Percentiles rank a stretch among this genome's conserved stretches.
These are phyloP conservation scores for Lathyrus aphaca DNA, from an alignment of 306 rosid species.

Conservation along the genomic window DNA sequence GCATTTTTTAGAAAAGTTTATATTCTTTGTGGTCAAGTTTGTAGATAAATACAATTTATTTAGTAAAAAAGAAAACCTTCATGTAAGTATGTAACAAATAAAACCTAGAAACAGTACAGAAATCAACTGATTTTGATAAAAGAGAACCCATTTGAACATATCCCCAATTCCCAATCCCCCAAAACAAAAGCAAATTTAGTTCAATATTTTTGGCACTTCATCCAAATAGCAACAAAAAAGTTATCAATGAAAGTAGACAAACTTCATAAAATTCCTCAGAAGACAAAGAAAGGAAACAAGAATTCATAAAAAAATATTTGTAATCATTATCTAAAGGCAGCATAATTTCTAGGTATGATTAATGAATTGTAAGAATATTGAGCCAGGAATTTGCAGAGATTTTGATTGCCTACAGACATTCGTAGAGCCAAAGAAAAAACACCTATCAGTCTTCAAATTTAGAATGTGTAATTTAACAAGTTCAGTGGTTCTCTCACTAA, in stretches of 20 bases:
- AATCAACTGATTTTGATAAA: slow-evolving; percentile 24
- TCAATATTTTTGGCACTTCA: not conserved
- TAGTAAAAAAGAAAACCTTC: not conserved
- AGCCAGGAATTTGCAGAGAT: slow-evolving; percentile 25
- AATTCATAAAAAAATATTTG: slow-evolving; percentile 17
- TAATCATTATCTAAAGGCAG: slow-evolving; percentile 25
- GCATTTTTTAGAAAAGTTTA: slow-evolving; percentile 16
- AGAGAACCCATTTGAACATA: slow-evolving; percentile 34
- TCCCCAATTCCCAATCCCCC: slow-evolving; percentile 3
- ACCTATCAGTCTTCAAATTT: slow-evolving; percentile 6
- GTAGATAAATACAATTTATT: slow-evolving; percentile 15
- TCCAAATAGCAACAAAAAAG: not conserved
- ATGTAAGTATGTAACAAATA: not conserved
- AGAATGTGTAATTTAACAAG: slow-evolving; percentile 25
- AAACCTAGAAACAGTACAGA: slow-evolving; percentile 24
- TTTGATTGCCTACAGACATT: slow-evolving; percentile 3
- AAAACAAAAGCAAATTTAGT: slow-evolving; percentile 22
- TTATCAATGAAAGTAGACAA: slow-evolving; percentile 4
- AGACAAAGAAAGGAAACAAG: slow-evolving; percentile 4
- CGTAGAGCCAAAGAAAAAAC: slow-evolving; percentile 2
- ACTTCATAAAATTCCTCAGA: slow-evolving; percentile 13
- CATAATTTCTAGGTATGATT: slow-evolving; percentile 15
- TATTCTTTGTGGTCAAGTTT: slow-evolving; percentile 6
- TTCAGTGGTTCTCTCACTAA: slow-evolving; percentile 22
- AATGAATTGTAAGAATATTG: slow-evolving; percentile 10